Conservation (phyloP, 257 asterid species). For the Eustoma russellianum region DNA sequence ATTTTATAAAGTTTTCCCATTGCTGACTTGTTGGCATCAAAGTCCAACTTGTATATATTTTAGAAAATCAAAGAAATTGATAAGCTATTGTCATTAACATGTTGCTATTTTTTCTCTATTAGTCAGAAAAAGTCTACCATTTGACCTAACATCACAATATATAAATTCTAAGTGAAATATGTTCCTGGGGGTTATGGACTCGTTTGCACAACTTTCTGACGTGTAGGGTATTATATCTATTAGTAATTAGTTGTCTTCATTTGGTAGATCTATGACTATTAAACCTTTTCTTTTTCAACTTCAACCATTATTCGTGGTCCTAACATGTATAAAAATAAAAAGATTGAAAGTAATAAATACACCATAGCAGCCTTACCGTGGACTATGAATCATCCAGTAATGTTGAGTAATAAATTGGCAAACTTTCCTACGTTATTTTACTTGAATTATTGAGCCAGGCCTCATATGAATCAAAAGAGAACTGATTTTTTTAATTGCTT, state of each 20-base stretch:
- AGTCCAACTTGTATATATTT: constrained; percentile 17
- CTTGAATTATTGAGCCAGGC: neutral
- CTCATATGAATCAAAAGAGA: neutral
- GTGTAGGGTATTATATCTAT: neutral
- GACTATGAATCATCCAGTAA: too few relatives aligned
- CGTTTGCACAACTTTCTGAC: neutral
- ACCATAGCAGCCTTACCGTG: too few relatives aligned
- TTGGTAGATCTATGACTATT: neutral
- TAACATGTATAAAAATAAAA: too few relatives aligned
- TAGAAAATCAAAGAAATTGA: constrained; percentile 5
- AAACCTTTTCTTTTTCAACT: too few relatives aligned
- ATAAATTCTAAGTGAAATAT: neutral
- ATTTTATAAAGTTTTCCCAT: neutral
- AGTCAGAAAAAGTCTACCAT: neutral
- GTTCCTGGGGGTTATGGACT: constrained; percentile 1
- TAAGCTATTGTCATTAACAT: constrained; percentile 3
- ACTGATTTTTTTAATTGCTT: neutral
- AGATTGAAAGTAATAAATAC: too few relatives aligned
- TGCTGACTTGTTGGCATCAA: constrained; percentile 12
- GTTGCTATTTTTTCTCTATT: too few relatives aligned
- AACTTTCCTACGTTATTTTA: too few relatives aligned
- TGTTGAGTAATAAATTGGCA: too few relatives aligned
- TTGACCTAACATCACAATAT: neutral
- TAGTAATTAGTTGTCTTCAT: neutral
- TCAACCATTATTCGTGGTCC: too few relatives aligned